Evolutionary conservation across 2,329 filamentous ascomycete species (phyloP).

Genomic region (Penicillium paneum): DNA sequence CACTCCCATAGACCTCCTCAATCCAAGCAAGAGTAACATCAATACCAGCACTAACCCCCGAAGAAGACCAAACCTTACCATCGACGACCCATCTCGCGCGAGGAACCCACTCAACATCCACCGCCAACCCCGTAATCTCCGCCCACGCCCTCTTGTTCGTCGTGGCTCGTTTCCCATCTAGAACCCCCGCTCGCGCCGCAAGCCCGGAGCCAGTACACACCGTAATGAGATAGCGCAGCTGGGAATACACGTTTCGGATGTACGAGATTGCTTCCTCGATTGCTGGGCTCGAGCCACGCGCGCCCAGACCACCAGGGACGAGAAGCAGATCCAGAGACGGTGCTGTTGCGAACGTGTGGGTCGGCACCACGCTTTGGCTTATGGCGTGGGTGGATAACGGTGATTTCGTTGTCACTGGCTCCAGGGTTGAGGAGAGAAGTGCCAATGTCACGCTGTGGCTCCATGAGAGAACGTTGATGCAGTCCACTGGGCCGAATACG

Average conservation of each 20-base stretch:
- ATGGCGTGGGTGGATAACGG: conserved; percentile 23
- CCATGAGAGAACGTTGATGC: conserved; percentile 36
- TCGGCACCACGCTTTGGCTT: conserved; percentile 45
- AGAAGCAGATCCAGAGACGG: conserved; percentile 61
- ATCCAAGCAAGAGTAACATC: conserved; percentile 61
- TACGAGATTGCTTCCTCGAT: conserved; percentile 45
- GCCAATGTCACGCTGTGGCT: conserved; percentile 24
- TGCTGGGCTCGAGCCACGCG: conserved; percentile 28
- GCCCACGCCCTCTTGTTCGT: conserved; percentile 63
- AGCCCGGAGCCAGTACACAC: conserved; percentile 65
- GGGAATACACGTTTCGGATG: conserved; percentile 46
- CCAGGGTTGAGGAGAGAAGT: conserved; percentile 32
- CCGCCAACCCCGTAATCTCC: conserved; percentile 47
- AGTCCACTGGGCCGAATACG: conserved; percentile 48
- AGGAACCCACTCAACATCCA: conserved; percentile 58
- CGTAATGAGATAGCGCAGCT: conserved; percentile 57
- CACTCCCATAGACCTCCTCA: conserved; percentile 52
- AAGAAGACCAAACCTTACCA: conserved; percentile 65
- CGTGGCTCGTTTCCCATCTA: conserved; percentile 61
- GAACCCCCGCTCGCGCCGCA: conserved; percentile 56
- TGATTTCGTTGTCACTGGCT: conserved; percentile 33
- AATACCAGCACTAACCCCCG: conserved; percentile 62
- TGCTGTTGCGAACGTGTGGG: conserved; percentile 54
- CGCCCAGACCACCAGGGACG: conserved; percentile 62
- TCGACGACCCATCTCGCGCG: conserved; percentile 64